Base-by-base conservation (phyloP, 192 early-diverging fungal genomes). In the Coemansia sp. region DNA sequence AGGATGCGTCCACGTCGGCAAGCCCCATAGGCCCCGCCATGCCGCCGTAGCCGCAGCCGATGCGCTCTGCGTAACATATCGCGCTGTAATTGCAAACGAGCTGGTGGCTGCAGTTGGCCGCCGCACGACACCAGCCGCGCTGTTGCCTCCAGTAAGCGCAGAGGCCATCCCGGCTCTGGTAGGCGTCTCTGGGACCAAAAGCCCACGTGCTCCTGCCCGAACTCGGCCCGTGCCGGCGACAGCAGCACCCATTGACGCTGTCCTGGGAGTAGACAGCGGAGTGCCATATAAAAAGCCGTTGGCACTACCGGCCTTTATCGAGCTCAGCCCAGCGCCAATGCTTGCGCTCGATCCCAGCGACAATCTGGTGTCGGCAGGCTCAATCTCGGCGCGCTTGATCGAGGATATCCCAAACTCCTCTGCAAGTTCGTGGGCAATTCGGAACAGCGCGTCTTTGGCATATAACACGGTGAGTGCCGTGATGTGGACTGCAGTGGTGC, bases 331-430 rank as follows among this genome's bases (percentile, higher is more conserved):
- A 5, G 22, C 24, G 26, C 63, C 68, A 18, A 19, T 54, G 29
- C 18, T 32, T 18, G 41, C 37, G 29, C 21, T 17, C 15, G 44
- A 26, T 7, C 41, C 33, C 46, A 71, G 21, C 5, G 44, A 29
- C 8, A 56, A 56, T 18, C 48, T 38, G 0, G 69, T 75, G 7
- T 81, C 73, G 12, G 65, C n/a, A 2, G 73, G 65, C 60, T 81
- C 78, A n/a, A 72, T 62, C 19, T 81, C 73, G 0, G 68, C 65
- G 6, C 79, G 68, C 53, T 76, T 75, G 3, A 81, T 62, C 29
- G 73, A 68, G 3, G 73, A 76, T 22, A 76, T 62, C 7, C 79
- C 79, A 69, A 81, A 81, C 38, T 81, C 79, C 38, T 81, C 79
- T 0, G 79, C 71, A 9, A 80, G 68, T 54, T 80, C 76, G 48